A percentile compares a stretch with the other conserved stretches of the same genome.
Evolutionary conservation across 2,329 filamentous ascomycete species (phyloP).

Genomic region (Cordyceps pruinosa): DNA sequence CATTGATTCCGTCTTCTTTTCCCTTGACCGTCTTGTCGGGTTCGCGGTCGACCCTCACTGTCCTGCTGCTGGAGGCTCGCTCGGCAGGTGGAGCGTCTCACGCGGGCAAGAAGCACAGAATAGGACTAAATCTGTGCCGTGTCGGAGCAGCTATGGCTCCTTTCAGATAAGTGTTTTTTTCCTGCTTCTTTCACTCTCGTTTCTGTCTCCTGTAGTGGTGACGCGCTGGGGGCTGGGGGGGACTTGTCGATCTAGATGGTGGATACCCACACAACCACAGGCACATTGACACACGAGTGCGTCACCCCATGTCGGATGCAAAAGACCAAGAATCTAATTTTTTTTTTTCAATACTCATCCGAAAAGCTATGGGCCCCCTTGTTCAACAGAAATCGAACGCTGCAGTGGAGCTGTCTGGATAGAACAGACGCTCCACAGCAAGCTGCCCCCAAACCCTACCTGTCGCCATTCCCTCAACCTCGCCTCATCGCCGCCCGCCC

Average conservation of each 20-base stretch:
- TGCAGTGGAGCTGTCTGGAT: not conserved
- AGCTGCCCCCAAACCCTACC: not conserved
- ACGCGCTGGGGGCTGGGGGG: no score
- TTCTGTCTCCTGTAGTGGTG: no score
- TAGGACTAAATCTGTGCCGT: not conserved
- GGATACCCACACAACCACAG: not conserved
- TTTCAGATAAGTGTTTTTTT: not conserved
- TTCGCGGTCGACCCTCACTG: not conserved
- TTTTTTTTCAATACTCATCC: no score
- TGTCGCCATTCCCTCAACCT: not conserved
- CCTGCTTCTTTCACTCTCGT: no score
- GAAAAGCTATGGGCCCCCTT: not conserved
- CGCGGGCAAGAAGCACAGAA: not conserved
- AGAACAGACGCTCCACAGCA: slow-evolving; percentile 3
- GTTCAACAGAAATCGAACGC: not conserved
- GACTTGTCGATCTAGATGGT: not conserved
- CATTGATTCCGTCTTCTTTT: not conserved
- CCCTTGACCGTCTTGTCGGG: not conserved
- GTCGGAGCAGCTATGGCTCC: not conserved
- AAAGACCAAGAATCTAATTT: no score
- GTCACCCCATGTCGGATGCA: not conserved
- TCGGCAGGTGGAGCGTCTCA: not conserved
- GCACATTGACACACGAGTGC: not conserved
- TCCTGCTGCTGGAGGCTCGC: not conserved
- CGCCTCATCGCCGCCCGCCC: not conserved